phyloP scores from a whole-genome alignment of 108 stramenopile genomes.

The Discostella stelligeroides region DNA sequence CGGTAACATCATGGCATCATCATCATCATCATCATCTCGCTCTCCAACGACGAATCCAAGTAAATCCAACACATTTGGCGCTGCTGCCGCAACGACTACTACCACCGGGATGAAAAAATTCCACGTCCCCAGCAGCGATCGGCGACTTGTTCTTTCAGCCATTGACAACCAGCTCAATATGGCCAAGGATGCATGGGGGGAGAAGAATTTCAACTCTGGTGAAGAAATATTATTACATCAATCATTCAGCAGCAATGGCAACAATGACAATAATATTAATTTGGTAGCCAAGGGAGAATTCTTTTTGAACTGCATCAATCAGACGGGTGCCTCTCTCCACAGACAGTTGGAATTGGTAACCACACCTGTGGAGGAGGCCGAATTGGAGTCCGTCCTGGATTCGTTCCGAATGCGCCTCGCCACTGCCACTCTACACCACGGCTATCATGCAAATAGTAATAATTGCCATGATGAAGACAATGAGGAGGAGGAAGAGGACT shows the following conservation, averaged over 20 bases:
- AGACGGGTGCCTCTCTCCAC: constrained; percentile 22
- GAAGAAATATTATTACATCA: no score
- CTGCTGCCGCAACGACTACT: no score
- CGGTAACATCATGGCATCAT: no score
- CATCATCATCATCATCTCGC: no score
- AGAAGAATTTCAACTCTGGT: constrained; percentile 20
- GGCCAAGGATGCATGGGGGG: constrained; percentile 20
- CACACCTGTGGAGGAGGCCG: constrained; percentile 22
- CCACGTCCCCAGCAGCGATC: constrained; percentile 23
- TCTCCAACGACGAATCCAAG: no score
- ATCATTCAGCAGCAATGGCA: no score
- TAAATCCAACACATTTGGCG: no score
- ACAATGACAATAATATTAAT: no score
- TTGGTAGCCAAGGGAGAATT: constrained; percentile 22
- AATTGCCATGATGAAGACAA: constrained; percentile 4
- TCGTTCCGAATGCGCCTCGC: constrained; percentile 28
- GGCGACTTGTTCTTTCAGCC: constrained; percentile 18
- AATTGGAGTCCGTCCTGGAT: constrained; percentile 18
- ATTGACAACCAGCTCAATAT: constrained; percentile 22
- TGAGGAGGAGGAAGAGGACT: constrained; percentile 30
- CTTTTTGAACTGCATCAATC: constrained; percentile 28
- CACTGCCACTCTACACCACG: not conserved
- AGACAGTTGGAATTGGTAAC: constrained; percentile 23
- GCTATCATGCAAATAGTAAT: no score
- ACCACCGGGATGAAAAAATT: not conserved